Evolutionary conservation across 139 green algal species (phyloP).

Genomic region (Diplosphaera chodatii): DNA sequence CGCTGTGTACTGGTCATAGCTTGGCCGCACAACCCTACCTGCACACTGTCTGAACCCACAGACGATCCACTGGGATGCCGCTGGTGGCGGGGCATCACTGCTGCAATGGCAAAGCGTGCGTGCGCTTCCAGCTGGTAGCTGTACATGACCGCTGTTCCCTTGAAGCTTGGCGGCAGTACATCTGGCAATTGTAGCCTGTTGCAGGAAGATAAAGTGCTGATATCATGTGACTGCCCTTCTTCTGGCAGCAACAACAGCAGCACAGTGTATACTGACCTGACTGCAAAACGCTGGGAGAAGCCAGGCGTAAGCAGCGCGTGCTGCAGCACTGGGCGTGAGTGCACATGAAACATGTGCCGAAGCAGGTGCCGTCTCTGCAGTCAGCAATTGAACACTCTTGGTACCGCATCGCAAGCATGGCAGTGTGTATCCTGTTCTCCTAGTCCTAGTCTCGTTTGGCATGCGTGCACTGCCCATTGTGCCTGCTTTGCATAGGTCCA

Average conservation of each 20-base stretch:
- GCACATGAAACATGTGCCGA: neutral
- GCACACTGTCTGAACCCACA: neutral
- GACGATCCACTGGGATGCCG: neutral
- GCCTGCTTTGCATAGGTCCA: too few relatives aligned
- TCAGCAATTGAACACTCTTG: too few relatives aligned
- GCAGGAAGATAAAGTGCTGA: too few relatives aligned
- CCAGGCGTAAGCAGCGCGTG: neutral
- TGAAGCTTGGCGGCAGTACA: constrained; percentile 43
- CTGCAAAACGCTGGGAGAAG: neutral
- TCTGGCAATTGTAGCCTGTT: constrained; percentile 39
- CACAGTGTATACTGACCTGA: too few relatives aligned
- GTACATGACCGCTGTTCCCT: constrained; percentile 34
- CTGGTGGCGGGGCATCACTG: neutral
- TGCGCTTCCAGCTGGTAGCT: constrained; percentile 33
- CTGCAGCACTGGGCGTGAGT: neutral
- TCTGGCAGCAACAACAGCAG: too few relatives aligned
- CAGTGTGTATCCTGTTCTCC: too few relatives aligned
- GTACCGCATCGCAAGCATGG: too few relatives aligned
- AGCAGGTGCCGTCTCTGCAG: neutral
- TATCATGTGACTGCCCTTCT: too few relatives aligned
- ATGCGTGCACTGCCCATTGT: too few relatives aligned
- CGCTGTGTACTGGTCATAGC: too few relatives aligned
- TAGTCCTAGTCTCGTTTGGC: too few relatives aligned
- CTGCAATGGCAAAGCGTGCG: constrained; percentile 12
- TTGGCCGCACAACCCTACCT: neutral